phyloP scores from a whole-genome alignment of 345 rosid genomes.

The Raphanus raphanistrum region DNA sequence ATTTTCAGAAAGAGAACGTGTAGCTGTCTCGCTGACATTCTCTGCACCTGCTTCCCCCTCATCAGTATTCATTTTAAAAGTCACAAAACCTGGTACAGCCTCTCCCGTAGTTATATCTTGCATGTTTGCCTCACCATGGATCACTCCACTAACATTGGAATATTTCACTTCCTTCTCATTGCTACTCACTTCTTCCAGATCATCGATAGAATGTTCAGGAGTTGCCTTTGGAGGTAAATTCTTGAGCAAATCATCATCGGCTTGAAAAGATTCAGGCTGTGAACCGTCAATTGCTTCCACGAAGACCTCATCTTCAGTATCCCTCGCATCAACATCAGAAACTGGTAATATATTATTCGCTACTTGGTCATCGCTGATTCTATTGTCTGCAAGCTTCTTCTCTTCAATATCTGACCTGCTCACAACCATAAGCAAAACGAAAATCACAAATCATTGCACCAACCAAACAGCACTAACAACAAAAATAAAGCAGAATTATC shows the following conservation, averaged over 20 bases:
- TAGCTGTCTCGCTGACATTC: conserved; percentile 40
- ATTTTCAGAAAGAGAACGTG: conserved; percentile 1
- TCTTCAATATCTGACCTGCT: conserved; percentile 39
- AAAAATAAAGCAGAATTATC: conserved; percentile 30
- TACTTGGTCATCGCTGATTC: conserved; percentile 24
- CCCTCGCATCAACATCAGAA: conserved; percentile 31
- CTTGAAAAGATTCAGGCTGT: conserved; percentile 27
- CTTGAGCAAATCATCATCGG: neutral
- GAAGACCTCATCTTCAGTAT: conserved; percentile 64
- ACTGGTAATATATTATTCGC: conserved; percentile 17
- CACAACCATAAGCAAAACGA: conserved; percentile 18
- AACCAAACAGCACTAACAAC: neutral
- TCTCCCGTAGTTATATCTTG: conserved; percentile 47
- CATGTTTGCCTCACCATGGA: conserved; percentile 3
- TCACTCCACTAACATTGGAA: conserved; percentile 32
- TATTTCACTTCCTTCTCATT: neutral
- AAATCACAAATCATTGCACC: neutral
- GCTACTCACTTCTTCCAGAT: neutral
- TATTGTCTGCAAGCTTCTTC: conserved; percentile 39
- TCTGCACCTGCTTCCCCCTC: conserved; percentile 26
- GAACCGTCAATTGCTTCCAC: conserved; percentile 62
- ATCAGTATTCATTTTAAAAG: conserved; percentile 34
- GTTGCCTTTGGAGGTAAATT: conserved; percentile 15
- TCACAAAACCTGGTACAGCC: conserved; percentile 37
- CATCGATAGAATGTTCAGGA: neutral